A percentile compares a stretch with the other conserved stretches of the same genome.
phyloP scores from a whole-genome alignment of 345 rosid genomes.

The Erucastrum elatum region DNA sequence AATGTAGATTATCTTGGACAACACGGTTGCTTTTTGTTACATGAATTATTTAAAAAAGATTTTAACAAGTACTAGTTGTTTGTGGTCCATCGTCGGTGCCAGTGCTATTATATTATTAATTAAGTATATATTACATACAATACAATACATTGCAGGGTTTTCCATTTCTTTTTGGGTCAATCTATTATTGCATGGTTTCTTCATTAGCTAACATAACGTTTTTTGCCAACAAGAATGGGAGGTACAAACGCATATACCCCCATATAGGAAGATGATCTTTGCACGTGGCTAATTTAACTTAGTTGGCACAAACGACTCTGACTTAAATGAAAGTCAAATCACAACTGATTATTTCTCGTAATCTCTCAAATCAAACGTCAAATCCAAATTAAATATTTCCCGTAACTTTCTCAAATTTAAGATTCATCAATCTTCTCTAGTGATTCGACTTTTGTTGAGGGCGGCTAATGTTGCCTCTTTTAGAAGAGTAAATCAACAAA shows the following conservation, averaged over 20 bases:
- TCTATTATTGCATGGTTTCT: constrained; percentile 8
- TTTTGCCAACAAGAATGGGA: constrained; percentile 12
- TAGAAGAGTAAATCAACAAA: neutral
- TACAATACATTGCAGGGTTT: constrained; percentile 2
- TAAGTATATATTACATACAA: neutral
- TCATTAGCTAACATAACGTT: neutral
- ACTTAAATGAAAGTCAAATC: neutral
- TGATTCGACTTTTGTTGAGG: neutral
- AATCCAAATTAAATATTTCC: neutral
- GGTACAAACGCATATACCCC: constrained; percentile 19
- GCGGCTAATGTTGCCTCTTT: neutral
- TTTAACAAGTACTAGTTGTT: neutral
- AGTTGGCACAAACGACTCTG: neutral
- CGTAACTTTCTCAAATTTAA: neutral
- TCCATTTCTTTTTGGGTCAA: neutral
- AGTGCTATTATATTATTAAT: constrained; percentile 13
- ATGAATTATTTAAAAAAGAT: neutral
- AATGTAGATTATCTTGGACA: constrained; percentile 33
- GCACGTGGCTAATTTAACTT: neutral
- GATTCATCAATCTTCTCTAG: neutral
- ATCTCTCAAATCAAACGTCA: neutral
- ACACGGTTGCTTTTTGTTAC: constrained; percentile 26
- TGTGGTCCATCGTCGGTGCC: constrained; percentile 30
- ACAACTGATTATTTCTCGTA: neutral
- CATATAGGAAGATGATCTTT: neutral